These are phyloP conservation scores for Hymenoscyphus repandus DNA, from an alignment of 2,329 filamentous ascomycete genomes.

Conservation along the genomic window DNA sequence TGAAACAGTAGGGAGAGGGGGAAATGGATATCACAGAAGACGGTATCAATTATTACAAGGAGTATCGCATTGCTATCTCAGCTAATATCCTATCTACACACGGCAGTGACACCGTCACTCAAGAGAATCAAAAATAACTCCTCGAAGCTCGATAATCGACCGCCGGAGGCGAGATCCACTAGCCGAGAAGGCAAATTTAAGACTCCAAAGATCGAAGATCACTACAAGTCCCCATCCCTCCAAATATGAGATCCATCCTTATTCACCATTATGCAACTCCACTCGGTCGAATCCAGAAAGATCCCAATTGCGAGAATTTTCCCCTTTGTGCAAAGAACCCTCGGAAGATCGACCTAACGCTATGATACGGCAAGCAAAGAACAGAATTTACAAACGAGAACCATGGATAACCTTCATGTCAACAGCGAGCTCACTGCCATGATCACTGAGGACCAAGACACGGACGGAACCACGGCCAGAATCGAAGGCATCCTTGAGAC, in stretches of 20 bases:
- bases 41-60: neutral
- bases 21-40: neutral
- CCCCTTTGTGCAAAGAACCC: constrained; percentile 8
- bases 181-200: constrained; percentile 7
- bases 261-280: constrained; percentile 21
- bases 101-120: neutral
- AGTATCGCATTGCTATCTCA: neutral
- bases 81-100: constrained; percentile 17
- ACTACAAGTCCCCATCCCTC: neutral
- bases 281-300: constrained; percentile 3
- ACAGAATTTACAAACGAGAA: constrained; percentile 48
- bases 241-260: constrained; percentile 6
- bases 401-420: constrained; percentile 98
- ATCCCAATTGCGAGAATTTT: constrained; percentile 1
- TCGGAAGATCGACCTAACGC: constrained; percentile 16
- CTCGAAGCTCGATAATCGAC: constrained; percentile 18
- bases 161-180: constrained; percentile 13
- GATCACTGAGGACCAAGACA: constrained; percentile 91
- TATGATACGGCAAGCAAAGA: constrained; percentile 14
- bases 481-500: constrained; percentile 79
- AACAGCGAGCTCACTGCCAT: constrained; percentile 88
- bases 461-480: constrained; percentile 90
- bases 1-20: too few species aligned
- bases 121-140: constrained; percentile 1
- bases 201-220: too few species aligned